Base-by-base conservation (phyloP, 1,284 basidiomycete species). In the Papiliotrema nemorosa region DNA sequence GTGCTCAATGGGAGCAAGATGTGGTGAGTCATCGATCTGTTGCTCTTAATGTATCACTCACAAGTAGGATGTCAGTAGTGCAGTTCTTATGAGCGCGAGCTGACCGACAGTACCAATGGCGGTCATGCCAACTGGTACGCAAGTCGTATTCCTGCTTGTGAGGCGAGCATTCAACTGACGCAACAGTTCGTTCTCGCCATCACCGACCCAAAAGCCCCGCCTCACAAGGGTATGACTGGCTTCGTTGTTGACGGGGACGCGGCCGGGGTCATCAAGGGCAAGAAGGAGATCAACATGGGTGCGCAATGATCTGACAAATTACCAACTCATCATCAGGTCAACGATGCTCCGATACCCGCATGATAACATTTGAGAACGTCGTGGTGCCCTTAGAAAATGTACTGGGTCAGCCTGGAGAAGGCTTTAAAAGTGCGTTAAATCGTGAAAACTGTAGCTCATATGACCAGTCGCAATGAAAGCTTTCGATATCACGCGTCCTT, bases 251-350 rank as follows among this genome's bases (percentile, higher is more conserved):
- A 81, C 41, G 79, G 73, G 16, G 75, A 80, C 55, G 63, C 76
- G 0, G 68, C 70, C 0, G 80, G 80, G 5, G 76, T 81, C 50
- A 60, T 57, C 9, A 52, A 76, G 21, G 78, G 78, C 43, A 79
- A 77, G 65, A 81, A 81, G 69, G 77, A 80, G 60, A 76, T 81
- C 60, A 81, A 81, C 68, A 81, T 81, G 79, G 80, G 80, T 63
- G 22, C 9, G 27, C 25, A 21, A 5, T 5, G 24, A n/a, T n/a
- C 25, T 46, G 14, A n/a, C 42, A 14, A 38, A 21, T 10, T 26
- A 3, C 5, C 34, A n/a, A 18, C 26, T 38, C 12, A 25, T 37
- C 13, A 29, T 10, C 21, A 47, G 46, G 46, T 26, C 80, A 81
- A 63, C 72, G 79, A 7, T 79, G 78, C 57, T 79, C 78, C 1